Evolutionary conservation across 345 rosid genomes (phyloP).

Genomic region (Arabidopsis arenosa): DNA sequence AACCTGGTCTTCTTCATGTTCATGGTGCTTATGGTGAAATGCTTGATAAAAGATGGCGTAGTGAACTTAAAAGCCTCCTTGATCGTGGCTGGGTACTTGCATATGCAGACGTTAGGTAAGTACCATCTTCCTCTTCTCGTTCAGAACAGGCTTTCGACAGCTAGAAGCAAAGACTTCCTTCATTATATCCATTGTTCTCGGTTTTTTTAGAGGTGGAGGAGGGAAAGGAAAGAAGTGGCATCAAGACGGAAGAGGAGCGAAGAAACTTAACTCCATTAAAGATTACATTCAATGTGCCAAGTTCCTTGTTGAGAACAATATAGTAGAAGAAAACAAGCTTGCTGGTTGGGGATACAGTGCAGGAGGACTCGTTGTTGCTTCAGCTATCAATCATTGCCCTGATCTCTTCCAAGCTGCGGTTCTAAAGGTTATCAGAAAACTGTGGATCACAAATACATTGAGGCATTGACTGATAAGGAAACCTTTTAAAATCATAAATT

Average conservation of each 20-base stretch:
- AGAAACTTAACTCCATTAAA: constrained; percentile 72
- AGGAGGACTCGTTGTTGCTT: constrained; percentile 92
- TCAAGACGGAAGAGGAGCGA: constrained; percentile 68
- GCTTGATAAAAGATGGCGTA: constrained; percentile 89
- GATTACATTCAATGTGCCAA: constrained; percentile 83
- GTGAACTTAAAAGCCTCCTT: constrained; percentile 94
- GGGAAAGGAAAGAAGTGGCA: constrained; percentile 88
- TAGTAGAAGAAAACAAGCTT: constrained; percentile 76
- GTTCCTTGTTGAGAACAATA: constrained; percentile 66
- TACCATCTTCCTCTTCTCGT: constrained; percentile 24
- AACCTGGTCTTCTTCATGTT: constrained; percentile 84
- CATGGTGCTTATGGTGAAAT: constrained; percentile 97
- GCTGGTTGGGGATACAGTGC: constrained; percentile 96
- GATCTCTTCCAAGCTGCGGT: constrained; percentile 79
- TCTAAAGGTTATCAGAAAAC: constrained; percentile 61
- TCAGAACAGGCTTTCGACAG: constrained; percentile 13
- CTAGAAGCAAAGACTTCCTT: constrained; percentile 1
- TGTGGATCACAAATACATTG: background rate
- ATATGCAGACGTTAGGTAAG: constrained; percentile 95
- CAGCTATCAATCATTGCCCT: constrained; percentile 79
- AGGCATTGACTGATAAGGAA: background rate
- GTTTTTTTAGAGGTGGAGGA: constrained; percentile 79
- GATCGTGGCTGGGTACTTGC: constrained; percentile 98
- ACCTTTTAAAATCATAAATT: background rate
- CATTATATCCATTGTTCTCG: constrained; percentile 25